These are phyloP conservation scores for Scenedesmus sp. DNA, from an alignment of 163 green algal genomes.

Conservation along the genomic window DNA sequence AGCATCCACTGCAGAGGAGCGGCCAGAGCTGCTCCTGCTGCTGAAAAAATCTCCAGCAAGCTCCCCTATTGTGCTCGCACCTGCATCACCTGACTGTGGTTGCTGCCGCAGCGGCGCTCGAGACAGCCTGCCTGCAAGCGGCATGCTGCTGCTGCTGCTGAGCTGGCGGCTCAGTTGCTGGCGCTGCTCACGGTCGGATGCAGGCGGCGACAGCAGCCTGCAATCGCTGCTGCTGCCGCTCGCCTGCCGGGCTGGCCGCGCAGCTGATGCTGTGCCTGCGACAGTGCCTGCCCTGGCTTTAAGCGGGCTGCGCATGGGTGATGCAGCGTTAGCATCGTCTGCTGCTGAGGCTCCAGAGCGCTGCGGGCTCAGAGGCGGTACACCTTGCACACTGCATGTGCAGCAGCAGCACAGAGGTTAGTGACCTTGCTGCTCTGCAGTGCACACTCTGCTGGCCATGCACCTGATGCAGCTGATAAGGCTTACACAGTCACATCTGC, in stretches of 20 bases:
- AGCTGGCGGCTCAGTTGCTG: not conserved
- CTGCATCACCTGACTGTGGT: not conserved
- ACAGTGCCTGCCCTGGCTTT: not conserved
- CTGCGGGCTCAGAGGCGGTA: not conserved
- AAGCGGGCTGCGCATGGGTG: not conserved
- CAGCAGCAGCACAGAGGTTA: not conserved
- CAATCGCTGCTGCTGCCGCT: not conserved
- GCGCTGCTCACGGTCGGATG: not conserved
- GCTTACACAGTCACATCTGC: not conserved
- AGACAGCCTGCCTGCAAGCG: not conserved
- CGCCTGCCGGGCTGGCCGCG: not conserved
- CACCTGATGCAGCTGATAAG: not conserved
- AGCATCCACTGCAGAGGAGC: not conserved
- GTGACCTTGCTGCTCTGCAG: not conserved
- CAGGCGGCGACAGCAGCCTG: slow-evolving; percentile 13
- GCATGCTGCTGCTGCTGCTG: slow-evolving; percentile 12
- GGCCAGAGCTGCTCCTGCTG: not conserved
- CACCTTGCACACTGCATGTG: not conserved
- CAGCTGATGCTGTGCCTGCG: not conserved
- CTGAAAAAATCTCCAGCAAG: not conserved
- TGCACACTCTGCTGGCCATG: not conserved
- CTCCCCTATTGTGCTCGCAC: not conserved
- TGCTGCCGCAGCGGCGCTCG: not conserved
- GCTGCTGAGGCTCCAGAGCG: not conserved
- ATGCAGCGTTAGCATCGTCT: not conserved